These are phyloP conservation scores for Myxozyma geophila DNA, from an alignment of 805 yeast genomes.

Conservation along the genomic window DNA sequence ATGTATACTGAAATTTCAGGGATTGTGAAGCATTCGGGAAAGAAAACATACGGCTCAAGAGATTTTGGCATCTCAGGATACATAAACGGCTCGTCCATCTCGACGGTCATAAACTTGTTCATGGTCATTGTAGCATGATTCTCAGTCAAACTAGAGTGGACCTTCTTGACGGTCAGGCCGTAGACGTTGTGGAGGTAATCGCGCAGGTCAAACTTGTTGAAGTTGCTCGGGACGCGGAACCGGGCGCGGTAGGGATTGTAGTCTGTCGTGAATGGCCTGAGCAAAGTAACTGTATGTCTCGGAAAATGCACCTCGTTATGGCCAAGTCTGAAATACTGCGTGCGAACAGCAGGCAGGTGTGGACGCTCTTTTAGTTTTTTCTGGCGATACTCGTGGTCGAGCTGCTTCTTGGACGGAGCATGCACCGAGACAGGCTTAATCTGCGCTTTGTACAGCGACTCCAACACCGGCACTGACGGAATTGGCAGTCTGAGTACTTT, in stretches of 20 bases:
- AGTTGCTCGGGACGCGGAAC: conserved; percentile 89
- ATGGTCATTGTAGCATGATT: conserved; percentile 56
- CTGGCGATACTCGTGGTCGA: conserved; percentile 19
- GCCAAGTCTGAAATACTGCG: conserved; percentile 71
- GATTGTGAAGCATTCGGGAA: conserved; percentile 37
- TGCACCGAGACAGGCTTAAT: conserved; percentile 14
- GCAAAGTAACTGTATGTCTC: conserved; percentile 73
- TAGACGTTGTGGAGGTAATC: conserved; percentile 91
- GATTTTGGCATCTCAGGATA: conserved; percentile 74
- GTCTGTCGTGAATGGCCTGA: conserved; percentile 62
- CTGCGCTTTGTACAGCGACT: conserved; percentile 27
- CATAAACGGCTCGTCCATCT: conserved; percentile 91
- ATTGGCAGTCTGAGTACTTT: conserved; percentile 11
- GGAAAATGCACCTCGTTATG: conserved; percentile 80
- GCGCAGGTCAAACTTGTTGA: conserved; percentile 91
- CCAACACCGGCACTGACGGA: conserved; percentile 29
- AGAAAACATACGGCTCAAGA: conserved; percentile 43
- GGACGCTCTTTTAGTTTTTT: conserved; percentile 23
- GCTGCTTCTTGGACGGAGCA: conserved; percentile 22
- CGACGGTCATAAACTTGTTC: conserved; percentile 94
- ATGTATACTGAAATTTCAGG: not conserved
- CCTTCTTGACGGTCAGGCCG: conserved; percentile 85
- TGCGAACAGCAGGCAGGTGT: conserved; percentile 9
- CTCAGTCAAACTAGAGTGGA: conserved; percentile 68
- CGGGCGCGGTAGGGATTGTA: conserved; percentile 86